Base-by-base conservation (phyloP, 345 rosid species). In the Corymbia maculata region DNA sequence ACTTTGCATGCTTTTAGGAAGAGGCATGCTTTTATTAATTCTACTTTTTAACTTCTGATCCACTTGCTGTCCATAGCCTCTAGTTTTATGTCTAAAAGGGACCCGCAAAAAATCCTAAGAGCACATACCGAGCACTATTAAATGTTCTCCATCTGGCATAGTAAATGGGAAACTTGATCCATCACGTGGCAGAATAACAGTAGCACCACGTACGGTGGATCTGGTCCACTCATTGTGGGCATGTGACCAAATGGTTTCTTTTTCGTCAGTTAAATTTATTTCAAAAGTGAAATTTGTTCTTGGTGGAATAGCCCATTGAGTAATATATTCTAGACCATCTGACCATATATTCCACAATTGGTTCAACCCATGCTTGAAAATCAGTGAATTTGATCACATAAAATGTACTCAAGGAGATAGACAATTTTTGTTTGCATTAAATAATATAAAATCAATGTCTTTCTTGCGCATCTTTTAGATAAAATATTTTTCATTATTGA, bases 221-320 rank as follows among this genome's bases (percentile, higher is more conserved):
- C 94, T 51, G 30, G 92, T 88, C 93, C 94, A 91, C 6, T 91
- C 91, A 45, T 88, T 91, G 21, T 92, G 93, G 21, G 93, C 91
- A 61, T 61, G 70, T 36, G 16, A 64, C 70, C 70, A 64, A 64
- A 64, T 17, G 6, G 36, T 28, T 64, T 36, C 32, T 64, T 64
- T 16, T 64, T 64, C 70, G 0, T 64, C 19, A 64, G 17, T 13
- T 28, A 28, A 61, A 61, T 61, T 61, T 32, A 61, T 16, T 64
- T 28, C 70, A n/a, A 28, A 64, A 28, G 36, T 64, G n/a, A 64
- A 64, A 28, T 28, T 64, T 64, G 70, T 64, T 64, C 8, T 1
- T 13, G 36, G 36, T 64, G 70, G 36, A 13, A 64, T 64, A 64
- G 32, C 17, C 4, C 70, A 64, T 28, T 64, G 70, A 61, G 68